Percentiles rank a stretch among this genome's conserved stretches.
Conservation (phyloP, 2,329 filamentous ascomycete species). For the Ampelomyces quisqualis region DNA sequence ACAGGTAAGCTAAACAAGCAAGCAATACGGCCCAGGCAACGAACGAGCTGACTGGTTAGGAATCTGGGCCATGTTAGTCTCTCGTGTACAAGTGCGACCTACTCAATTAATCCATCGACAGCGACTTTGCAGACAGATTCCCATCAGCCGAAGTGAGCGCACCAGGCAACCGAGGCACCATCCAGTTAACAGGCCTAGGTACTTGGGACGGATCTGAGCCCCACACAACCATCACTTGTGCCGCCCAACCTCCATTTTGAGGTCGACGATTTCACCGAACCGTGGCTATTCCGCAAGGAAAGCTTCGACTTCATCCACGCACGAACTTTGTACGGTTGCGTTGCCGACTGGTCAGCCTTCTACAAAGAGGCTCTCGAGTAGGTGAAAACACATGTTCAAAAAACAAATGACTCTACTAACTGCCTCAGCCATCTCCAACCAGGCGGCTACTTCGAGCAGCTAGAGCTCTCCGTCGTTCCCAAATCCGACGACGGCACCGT, state of each 20-base stretch:
- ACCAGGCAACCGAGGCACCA: not conserved
- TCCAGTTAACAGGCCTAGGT: constrained; percentile 22
- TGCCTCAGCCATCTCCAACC: constrained; percentile 34
- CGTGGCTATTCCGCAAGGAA: constrained; percentile 30
- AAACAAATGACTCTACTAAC: constrained; percentile 5
- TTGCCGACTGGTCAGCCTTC: constrained; percentile 25
- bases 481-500: constrained; percentile 34
- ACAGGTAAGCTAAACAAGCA: constrained; percentile 32
- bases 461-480: constrained; percentile 26
- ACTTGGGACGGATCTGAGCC: constrained; percentile 42
- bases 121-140: constrained; percentile 45
- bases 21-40: not conserved
- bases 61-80: constrained; percentile 44
- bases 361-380: constrained; percentile 23
- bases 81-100: not conserved
- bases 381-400: constrained; percentile 9
- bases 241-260: constrained; percentile 38
- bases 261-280: constrained; percentile 35
- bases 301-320: constrained; percentile 28
- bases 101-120: constrained; percentile 5
- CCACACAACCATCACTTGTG: constrained; percentile 43
- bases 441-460: constrained; percentile 30
- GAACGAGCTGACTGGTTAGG: constrained; percentile 27
- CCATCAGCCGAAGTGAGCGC: constrained; percentile 34
- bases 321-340: constrained; percentile 20